Percentiles rank a stretch among this genome's conserved stretches.
Evolutionary conservation across 805 yeast species (phyloP).

Genomic region (Candida dajiaensis): DNA sequence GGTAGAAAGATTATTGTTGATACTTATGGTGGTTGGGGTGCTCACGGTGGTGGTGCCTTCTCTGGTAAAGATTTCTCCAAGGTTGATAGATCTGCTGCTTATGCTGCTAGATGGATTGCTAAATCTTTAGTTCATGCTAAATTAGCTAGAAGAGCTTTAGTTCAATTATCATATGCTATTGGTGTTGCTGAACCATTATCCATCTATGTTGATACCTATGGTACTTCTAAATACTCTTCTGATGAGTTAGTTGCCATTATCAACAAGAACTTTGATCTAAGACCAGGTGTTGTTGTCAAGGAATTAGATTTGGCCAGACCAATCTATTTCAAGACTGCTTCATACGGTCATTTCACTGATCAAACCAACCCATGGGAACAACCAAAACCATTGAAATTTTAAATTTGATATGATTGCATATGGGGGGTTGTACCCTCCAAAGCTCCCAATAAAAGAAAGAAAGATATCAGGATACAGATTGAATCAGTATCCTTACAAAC

Average conservation of each 20-base stretch:
- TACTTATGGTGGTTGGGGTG: conserved; percentile 99
- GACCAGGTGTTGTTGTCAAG: conserved; percentile 98
- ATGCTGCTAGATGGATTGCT: conserved; percentile 99
- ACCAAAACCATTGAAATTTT: conserved; percentile 73
- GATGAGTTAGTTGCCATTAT: conserved; percentile 88
- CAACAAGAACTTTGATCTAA: conserved; percentile 91
- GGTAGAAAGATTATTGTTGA: conserved; percentile 99
- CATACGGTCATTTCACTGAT: conserved; percentile 99
- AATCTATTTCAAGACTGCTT: conserved; percentile 97
- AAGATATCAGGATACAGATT: background rate
- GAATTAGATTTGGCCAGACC: conserved; percentile 98
- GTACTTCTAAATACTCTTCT: conserved; percentile 88
- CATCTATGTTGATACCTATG: conserved; percentile 95
- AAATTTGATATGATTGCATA: too few relatives aligned
- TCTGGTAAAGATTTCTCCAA: conserved; percentile 99
- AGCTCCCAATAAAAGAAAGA: too few relatives aligned
- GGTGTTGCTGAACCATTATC: conserved; percentile 99
- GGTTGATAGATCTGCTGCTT: conserved; percentile 99
- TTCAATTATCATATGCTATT: conserved; percentile 98
- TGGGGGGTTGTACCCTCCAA: too few relatives aligned
- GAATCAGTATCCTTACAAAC: background rate
- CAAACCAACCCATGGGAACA: conserved; percentile 98
- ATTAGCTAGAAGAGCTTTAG: conserved; percentile 94
- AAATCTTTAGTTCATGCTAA: conserved; percentile 94
- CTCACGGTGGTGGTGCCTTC: conserved; percentile 99